A percentile compares a stretch with the other conserved stretches of the same genome.
Conservation (phyloP, 2,329 filamentous ascomycete genomes). For the Colletotrichum cereale region DNA sequence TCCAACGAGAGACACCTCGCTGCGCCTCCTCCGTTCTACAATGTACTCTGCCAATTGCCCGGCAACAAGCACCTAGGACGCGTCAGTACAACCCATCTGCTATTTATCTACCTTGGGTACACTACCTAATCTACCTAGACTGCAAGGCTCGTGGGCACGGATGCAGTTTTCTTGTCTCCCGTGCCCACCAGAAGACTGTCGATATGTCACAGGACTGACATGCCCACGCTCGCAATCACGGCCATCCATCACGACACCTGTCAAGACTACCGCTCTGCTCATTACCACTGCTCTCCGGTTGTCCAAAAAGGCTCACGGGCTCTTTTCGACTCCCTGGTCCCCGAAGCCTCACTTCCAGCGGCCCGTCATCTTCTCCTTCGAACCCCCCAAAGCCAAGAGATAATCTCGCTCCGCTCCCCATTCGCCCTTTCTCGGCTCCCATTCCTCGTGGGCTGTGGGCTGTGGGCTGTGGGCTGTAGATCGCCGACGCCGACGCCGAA, state of each 20-base stretch:
- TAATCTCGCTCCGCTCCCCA: conserved; percentile 28
- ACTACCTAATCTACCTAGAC: not conserved
- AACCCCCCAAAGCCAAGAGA: not conserved
- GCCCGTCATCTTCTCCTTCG: not conserved
- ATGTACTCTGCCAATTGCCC: not conserved
- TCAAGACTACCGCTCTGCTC: not conserved
- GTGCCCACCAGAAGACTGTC: conserved; percentile 7
- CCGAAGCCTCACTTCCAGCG: not conserved
- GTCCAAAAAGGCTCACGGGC: not conserved
- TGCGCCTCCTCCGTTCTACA: not conserved
- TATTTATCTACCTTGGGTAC: too few relatives aligned
- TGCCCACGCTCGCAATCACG: conserved; percentile 2
- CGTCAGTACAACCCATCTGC: not conserved
- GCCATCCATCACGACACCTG: conserved; percentile 2
- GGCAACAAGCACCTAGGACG: not conserved
- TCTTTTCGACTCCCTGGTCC: not conserved
- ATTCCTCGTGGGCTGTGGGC: conserved; percentile 14
- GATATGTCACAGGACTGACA: conserved; percentile 20
- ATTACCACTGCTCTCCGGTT: not conserved
- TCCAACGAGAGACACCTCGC: not conserved
- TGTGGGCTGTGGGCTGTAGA: too few relatives aligned
- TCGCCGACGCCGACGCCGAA: conserved; percentile 35
- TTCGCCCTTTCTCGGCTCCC: not conserved
- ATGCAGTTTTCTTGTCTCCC: conserved; percentile 37
- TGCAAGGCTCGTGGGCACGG: conserved; percentile 28